Conservation (phyloP, 2,329 filamentous ascomycete genomes). For the Penicillium freii region DNA sequence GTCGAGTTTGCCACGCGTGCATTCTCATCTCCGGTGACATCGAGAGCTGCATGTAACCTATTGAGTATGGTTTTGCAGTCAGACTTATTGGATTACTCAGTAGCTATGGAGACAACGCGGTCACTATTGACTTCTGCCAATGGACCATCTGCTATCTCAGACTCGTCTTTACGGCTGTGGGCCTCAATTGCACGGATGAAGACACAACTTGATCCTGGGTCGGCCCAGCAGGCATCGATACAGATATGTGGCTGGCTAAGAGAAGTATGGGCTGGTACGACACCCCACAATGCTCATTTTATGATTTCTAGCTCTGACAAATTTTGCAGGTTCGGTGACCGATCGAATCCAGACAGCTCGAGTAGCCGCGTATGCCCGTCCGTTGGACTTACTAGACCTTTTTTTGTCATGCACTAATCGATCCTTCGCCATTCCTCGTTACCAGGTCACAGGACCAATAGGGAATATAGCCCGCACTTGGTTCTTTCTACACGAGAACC, state of each 20-base stretch:
- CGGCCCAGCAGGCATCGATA: constrained; percentile 65
- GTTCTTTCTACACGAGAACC: constrained; percentile 41
- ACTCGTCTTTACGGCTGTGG: constrained; percentile 75
- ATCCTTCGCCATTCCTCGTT: constrained; percentile 26
- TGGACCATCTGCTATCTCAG: constrained; percentile 74
- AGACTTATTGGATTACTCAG: constrained; percentile 65
- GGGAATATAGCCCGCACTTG: constrained; percentile 40
- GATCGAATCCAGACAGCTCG: constrained; percentile 67
- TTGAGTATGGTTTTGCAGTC: constrained; percentile 66
- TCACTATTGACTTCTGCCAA: constrained; percentile 72
- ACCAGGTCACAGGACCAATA: constrained; percentile 26
- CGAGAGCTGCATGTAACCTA: constrained; percentile 73
- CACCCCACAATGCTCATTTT: constrained; percentile 37
- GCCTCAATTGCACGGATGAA: constrained; percentile 64
- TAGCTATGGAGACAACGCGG: constrained; percentile 67
- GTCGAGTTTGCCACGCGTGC: constrained; percentile 74
- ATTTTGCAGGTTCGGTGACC: constrained; percentile 47
- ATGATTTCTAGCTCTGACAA: constrained; percentile 11
- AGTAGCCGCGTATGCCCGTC: constrained; percentile 62
- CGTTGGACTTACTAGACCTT: constrained; percentile 65
- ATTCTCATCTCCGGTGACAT: constrained; percentile 67
- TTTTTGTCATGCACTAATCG: constrained; percentile 68
- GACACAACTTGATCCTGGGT: constrained; percentile 66
- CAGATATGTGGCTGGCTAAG: constrained; percentile 80
- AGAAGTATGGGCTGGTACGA: constrained; percentile 73